Conservation (phyloP, 2,329 filamentous ascomycete species). For the Trichoderma sp. region DNA sequence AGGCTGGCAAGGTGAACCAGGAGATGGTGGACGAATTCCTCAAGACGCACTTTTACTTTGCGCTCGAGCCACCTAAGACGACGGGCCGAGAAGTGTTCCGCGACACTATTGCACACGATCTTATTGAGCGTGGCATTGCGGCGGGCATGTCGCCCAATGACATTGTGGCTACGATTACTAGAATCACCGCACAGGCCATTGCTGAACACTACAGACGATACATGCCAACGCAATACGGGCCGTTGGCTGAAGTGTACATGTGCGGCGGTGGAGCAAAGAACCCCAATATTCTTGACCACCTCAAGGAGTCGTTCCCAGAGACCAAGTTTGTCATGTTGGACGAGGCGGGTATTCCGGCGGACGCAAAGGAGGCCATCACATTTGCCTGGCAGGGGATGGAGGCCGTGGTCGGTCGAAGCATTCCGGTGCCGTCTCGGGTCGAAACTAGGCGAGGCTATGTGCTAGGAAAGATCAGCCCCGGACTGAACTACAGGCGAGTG, state of each 20-base stretch:
- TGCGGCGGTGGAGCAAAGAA: conserved; percentile 58
- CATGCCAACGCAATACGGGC: conserved; percentile 36
- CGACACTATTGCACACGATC: conserved; percentile 50
- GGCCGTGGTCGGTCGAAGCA: conserved; percentile 52
- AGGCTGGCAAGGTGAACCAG: conserved; percentile 47
- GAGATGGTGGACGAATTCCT: conserved; percentile 52
- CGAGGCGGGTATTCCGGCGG: conserved; percentile 53
- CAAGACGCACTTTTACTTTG: conserved; percentile 46
- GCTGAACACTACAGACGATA: conserved; percentile 48
- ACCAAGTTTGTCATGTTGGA: conserved; percentile 53
- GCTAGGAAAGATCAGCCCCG: conserved; percentile 53
- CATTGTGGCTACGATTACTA: conserved; percentile 56
- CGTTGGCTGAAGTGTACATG: conserved; percentile 57
- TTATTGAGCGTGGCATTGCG: conserved; percentile 47
- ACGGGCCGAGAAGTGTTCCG: conserved; percentile 59
- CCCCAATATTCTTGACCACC: conserved; percentile 52
- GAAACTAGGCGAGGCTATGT: conserved; percentile 51
- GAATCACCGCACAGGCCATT: conserved; percentile 57
- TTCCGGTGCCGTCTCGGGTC: conserved; percentile 51
- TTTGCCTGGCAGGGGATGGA: conserved; percentile 62
- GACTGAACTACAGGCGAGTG: conserved; percentile 52
- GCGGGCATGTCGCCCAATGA: conserved; percentile 47
- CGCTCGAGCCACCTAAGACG: conserved; percentile 50
- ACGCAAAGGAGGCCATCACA: conserved; percentile 53
- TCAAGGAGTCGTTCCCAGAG: conserved; percentile 47